Evolutionary conservation across 2,329 filamentous ascomycete genomes (phyloP).

Genomic region (Colletotrichum nymphaeae): DNA sequence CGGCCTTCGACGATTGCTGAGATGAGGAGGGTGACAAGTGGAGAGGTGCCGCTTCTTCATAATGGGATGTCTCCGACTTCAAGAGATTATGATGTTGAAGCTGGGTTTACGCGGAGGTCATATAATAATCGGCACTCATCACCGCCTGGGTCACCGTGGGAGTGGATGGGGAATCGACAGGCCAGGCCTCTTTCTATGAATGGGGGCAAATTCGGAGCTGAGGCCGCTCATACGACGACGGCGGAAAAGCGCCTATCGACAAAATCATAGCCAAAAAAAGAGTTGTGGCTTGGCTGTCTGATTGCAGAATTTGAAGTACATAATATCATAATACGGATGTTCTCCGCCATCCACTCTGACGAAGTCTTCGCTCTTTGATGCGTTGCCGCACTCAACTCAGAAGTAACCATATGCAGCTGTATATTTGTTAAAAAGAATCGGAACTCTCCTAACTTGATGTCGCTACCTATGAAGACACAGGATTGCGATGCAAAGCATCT

Average conservation of each 20-base stretch:
- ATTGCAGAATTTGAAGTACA: too few relatives aligned
- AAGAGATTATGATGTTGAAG: not conserved
- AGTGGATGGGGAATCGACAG: not conserved
- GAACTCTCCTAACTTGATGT: too few relatives aligned
- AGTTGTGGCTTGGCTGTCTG: not conserved
- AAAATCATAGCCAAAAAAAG: not conserved
- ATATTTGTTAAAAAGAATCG: too few relatives aligned
- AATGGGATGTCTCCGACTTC: not conserved
- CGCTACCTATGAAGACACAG: too few relatives aligned
- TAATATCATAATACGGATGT: too few relatives aligned
- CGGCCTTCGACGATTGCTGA: slow-evolving; percentile 6
- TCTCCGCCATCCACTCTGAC: not conserved
- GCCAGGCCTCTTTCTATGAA: not conserved
- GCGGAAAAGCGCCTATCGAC: not conserved
- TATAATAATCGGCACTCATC: not conserved
- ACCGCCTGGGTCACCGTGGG: not conserved
- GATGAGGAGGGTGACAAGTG: slow-evolving; percentile 8
- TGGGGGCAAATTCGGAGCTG: not conserved
- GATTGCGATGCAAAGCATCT: too few relatives aligned
- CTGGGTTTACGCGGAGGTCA: too few relatives aligned
- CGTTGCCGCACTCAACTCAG: too few relatives aligned
- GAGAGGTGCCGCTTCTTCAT: not conserved
- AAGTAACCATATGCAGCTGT: too few relatives aligned
- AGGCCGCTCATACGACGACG: not conserved
- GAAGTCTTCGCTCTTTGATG: too few relatives aligned